Conservation (phyloP, 1,139 yeast genomes). For the Saccharomyces hybrid region DNA sequence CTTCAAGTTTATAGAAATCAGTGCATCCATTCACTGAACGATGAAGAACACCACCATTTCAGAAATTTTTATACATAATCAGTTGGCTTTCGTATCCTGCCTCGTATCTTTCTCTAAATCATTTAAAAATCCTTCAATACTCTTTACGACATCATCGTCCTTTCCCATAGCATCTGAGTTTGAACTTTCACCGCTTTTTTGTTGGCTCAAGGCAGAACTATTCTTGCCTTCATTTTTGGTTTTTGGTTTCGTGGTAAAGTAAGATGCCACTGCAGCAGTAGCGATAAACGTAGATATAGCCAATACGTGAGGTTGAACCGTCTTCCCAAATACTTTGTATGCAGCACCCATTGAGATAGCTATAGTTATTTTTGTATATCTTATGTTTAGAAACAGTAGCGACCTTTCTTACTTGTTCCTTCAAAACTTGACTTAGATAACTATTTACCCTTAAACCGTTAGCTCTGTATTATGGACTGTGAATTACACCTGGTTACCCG, state of each 20-base stretch:
- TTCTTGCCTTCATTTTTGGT: conserved; percentile 3
- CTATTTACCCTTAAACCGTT: neutral
- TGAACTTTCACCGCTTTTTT: neutral
- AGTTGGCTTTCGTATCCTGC: neutral
- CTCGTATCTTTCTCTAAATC: neutral
- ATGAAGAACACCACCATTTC: neutral
- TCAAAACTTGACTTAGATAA: neutral
- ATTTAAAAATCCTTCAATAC: neutral
- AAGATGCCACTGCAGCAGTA: conserved; percentile 32
- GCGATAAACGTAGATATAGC: conserved; percentile 34
- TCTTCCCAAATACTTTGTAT: conserved; percentile 55
- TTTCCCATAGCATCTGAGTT: conserved; percentile 2
- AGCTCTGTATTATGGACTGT: neutral
- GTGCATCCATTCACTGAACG: neutral
- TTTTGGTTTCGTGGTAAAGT: conserved; percentile 19
- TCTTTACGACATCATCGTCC: conserved; percentile 11
- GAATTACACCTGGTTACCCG: neutral
- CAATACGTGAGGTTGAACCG: conserved; percentile 48
- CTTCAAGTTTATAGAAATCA: neutral
- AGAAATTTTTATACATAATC: neutral
- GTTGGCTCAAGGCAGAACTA: neutral
- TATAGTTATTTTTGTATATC: neutral
- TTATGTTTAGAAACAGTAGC: neutral
- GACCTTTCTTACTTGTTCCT: neutral
- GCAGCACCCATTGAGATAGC: conserved; percentile 46